Percentiles rank a stretch among this genome's conserved stretches.
These are phyloP conservation scores for Saposhnikovia divaricata DNA, from an alignment of 129 eudicot species.

Conservation along the genomic window DNA sequence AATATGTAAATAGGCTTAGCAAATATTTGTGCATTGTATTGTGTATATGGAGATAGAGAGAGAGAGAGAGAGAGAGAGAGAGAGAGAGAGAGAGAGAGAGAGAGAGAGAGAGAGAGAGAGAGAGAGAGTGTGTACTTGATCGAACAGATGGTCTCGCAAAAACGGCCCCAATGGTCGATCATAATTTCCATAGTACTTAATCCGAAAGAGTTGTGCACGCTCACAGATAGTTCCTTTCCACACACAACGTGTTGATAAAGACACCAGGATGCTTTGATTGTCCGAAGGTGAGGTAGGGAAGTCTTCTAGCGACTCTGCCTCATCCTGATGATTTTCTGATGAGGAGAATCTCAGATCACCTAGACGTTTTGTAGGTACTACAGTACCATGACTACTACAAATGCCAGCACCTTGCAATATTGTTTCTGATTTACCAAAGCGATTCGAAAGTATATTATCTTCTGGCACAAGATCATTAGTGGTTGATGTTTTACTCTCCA, in stretches of 20 bases:
- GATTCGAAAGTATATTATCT: slow-evolving; percentile 11
- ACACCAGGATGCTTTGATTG: slow-evolving; percentile 52
- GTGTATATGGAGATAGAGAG: not conserved
- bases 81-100: not conserved
- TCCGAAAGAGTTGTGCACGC: slow-evolving; percentile 47
- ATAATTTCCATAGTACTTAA: slow-evolving; percentile 47
- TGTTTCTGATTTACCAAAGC: slow-evolving; percentile 10
- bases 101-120: not conserved
- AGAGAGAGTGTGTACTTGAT: slow-evolving; percentile 33
- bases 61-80: slow-evolving; percentile 1
- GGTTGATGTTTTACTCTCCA: no score
- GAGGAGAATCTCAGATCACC: not conserved
- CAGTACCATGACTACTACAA: slow-evolving; percentile 6
- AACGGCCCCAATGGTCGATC: slow-evolving; percentile 60
- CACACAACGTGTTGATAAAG: slow-evolving; percentile 51
- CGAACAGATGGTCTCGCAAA: slow-evolving; percentile 43
- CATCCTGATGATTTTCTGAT: slow-evolving; percentile 10
- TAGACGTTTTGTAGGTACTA: slow-evolving; percentile 5
- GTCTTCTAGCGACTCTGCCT: slow-evolving; percentile 26
- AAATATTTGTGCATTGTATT: not conserved
- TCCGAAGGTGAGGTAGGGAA: slow-evolving; percentile 43
- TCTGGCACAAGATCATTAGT: slow-evolving; percentile 4
- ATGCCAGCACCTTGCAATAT: slow-evolving; percentile 1
- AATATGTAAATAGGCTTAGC: not conserved
- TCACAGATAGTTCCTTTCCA: slow-evolving; percentile 58